These are phyloP conservation scores for Talaromyces sp. DNA, from an alignment of 2,329 filamentous ascomycete species.

Conservation along the genomic window DNA sequence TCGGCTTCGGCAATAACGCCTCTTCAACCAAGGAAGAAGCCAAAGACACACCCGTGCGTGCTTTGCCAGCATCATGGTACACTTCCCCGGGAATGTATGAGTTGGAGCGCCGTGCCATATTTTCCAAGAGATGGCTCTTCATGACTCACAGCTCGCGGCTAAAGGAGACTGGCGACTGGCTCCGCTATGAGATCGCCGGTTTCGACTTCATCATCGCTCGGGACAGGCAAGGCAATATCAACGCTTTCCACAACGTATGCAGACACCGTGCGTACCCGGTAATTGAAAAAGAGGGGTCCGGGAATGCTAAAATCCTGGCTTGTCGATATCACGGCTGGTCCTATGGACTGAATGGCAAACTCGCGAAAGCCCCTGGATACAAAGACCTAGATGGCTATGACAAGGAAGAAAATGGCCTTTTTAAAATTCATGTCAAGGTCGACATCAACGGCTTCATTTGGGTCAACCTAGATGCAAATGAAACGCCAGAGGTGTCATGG, in stretches of 20 bases:
- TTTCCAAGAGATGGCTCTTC: conserved; percentile 49
- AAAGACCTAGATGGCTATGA: conserved; percentile 52
- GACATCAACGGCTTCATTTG: conserved; percentile 54
- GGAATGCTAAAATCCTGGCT: conserved; percentile 47
- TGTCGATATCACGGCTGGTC: conserved; percentile 60
- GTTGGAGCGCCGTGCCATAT: conserved; percentile 54
- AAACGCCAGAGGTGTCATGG: conserved; percentile 46
- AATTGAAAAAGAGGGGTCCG: conserved; percentile 46
- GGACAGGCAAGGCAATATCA: conserved; percentile 49
- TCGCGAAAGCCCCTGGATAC: conserved; percentile 54
- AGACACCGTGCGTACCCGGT: conserved; percentile 53
- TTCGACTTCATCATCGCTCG: conserved; percentile 52
- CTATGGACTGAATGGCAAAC: conserved; percentile 52
- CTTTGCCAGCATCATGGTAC: conserved; percentile 50
- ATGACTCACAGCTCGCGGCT: conserved; percentile 42
- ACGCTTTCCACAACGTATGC: conserved; percentile 58
- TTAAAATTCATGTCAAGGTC: conserved; percentile 51
- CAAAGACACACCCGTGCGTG: neutral
- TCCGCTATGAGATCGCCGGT: conserved; percentile 52
- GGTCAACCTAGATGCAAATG: conserved; percentile 51
- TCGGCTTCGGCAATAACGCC: neutral
- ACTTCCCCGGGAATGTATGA: conserved; percentile 39
- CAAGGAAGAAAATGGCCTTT: conserved; percentile 49
- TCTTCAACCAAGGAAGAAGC: neutral
- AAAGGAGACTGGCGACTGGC: conserved; percentile 51